These are phyloP conservation scores for Circinella umbellata DNA, from an alignment of 371 early-diverging fungal species.

Conservation along the genomic window DNA sequence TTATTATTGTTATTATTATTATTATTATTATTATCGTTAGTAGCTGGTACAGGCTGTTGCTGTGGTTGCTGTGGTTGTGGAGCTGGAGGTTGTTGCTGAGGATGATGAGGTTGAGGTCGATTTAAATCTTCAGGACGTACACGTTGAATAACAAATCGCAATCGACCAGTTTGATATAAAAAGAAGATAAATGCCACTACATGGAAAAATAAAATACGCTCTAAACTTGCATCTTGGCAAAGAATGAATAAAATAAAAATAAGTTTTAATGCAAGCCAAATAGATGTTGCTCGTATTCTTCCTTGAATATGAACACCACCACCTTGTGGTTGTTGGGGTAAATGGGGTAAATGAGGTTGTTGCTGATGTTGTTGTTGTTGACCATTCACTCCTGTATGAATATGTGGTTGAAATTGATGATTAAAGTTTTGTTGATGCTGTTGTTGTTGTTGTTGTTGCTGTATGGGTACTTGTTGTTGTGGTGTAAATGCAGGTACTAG, in stretches of 20 bases:
- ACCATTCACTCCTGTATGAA: neutral
- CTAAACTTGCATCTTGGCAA: conserved; percentile 48
- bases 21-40: neutral
- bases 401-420: conserved; percentile 8
- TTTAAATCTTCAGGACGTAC: conserved; percentile 32
- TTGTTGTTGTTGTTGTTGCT: conserved; percentile 6
- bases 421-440: conserved; percentile 6
- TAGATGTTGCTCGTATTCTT: conserved; percentile 27
- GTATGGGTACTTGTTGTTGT: conserved; percentile 2
- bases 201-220: conserved; percentile 45
- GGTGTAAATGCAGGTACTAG: conserved; percentile 24
- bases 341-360: neutral
- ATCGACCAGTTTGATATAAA: conserved; percentile 49
- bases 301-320: conserved; percentile 13
- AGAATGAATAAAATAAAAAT: conserved; percentile 42
- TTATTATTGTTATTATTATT: neutral
- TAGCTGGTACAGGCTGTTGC: neutral
- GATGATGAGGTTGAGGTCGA: conserved; percentile 9
- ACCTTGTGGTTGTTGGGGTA: conserved; percentile 10
- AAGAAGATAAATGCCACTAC: conserved; percentile 42
- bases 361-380: conserved; percentile 5
- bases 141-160: conserved; percentile 43
- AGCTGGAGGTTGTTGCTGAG: neutral
- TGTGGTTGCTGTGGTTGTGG: conserved; percentile 15
- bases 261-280: conserved; percentile 49